Evolutionary conservation across 1,139 yeast species (phyloP).

Genomic region (Yarrowia galli): DNA sequence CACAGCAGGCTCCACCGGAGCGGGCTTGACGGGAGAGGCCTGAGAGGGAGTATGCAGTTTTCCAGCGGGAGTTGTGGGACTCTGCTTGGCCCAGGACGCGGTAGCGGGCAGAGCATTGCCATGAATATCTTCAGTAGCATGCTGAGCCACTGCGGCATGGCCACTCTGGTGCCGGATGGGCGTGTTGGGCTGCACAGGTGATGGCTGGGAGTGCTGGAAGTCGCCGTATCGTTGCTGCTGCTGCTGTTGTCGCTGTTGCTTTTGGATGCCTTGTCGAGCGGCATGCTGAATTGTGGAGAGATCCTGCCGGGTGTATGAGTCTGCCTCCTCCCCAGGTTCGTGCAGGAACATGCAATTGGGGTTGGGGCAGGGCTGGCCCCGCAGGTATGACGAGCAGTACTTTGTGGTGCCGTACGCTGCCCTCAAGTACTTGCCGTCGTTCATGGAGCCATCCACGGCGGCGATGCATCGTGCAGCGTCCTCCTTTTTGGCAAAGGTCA

Average conservation of each 20-base stretch:
- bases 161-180: conserved; percentile 32
- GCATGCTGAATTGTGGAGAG: conserved; percentile 74
- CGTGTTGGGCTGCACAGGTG: conserved; percentile 36
- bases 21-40: conserved; percentile 26
- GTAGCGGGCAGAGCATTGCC: conserved; percentile 52
- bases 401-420: conserved; percentile 99
- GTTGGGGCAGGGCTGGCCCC: conserved; percentile 97
- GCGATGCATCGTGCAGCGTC: conserved; percentile 94
- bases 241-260: conserved; percentile 43
- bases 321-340: conserved; percentile 99
- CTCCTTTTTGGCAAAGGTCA: conserved; percentile 89
- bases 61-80: conserved; percentile 26
- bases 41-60: conserved; percentile 30
- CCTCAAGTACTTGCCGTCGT: conserved; percentile 83
- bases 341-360: conserved; percentile 99
- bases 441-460: conserved; percentile 91
- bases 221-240: conserved; percentile 45
- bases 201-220: conserved; percentile 45
- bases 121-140: conserved; percentile 42
- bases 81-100: conserved; percentile 52
- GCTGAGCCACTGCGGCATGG: conserved; percentile 40
- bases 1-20: conserved; percentile 39
- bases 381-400: conserved; percentile 91
- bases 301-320: conserved; percentile 92
- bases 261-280: conserved; percentile 41